Evolutionary conservation across 306 rosid species (phyloP), one percentile per base, ranked within the genome.

Genomic region (Dicorynia guianensis): DNA sequence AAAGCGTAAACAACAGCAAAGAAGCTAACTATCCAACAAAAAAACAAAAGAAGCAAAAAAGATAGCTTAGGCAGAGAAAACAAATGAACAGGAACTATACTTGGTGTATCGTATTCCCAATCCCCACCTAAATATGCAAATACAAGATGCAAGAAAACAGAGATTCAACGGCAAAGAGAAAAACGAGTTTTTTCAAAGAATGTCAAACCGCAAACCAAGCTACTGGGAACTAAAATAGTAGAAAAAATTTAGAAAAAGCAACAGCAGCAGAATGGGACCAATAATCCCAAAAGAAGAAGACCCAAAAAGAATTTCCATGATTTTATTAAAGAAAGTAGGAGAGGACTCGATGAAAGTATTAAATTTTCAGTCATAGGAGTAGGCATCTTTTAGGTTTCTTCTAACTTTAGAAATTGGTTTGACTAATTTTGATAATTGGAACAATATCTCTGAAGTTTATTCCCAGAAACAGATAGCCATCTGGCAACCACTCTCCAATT

Each of bases 401-500:
- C 61, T 56, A 55, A 62, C 49, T 62, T 38, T 42, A 61, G 13
- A 44, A 30, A 76, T 66, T 65, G 40, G 46, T 42, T 34, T 53
- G 63, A 79, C 53, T n/a, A 25, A 12, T 7, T 7, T 56, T 30
- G 53, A 61, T 38, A 59, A 56, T 12, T 38, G 19, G 55, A 68
- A 19, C 73, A 48, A 20, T 52, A 79, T 50, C 56, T 74, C 42
- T 63, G 61, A 56, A 57, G 67, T 75, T 76, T 46, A 53, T 71
- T 50, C 73, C 52, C 43, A 8, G n/a, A 75, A 59, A 62, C 71
- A 38, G 17, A 48, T 19, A 67, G 53, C 34, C 61, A 67, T 62
- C 70, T 13, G 61, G 33, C 80, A 78, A 68, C 69, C 82, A 63
- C 59, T 48, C 68, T 62, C 65, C 34, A 77, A 35, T 50, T 36